Evolutionary conservation across 768 basidiomycete genomes (phyloP).

Genomic region (Lactifluus pinguis): DNA sequence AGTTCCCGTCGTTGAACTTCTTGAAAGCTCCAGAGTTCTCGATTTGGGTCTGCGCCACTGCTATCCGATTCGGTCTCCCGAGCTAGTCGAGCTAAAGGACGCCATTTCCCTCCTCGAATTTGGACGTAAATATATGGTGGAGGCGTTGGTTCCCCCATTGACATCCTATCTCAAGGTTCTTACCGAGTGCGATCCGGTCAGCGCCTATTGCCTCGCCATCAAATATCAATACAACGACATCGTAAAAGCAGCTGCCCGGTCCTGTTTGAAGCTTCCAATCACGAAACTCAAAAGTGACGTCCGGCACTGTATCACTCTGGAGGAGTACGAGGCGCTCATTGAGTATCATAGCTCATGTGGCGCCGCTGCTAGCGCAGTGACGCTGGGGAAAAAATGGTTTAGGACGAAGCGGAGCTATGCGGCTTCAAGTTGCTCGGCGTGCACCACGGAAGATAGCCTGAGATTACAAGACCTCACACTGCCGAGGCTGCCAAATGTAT

Average conservation of each 20-base stretch:
- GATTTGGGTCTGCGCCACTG: slow-evolving; percentile 8
- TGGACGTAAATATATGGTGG: slow-evolving; percentile 12
- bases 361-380: slow-evolving; percentile 1
- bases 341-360: slow-evolving; percentile 3
- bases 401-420: too few relatives aligned
- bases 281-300: not conserved
- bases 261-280: not conserved
- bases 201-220: slow-evolving; percentile 3
- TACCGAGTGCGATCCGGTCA: slow-evolving; percentile 6
- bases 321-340: slow-evolving; percentile 3
- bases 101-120: slow-evolving; percentile 6
- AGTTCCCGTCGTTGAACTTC: not conserved
- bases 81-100: not conserved
- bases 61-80: slow-evolving; percentile 5
- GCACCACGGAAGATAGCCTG: not conserved
- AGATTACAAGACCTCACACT: too few relatives aligned
- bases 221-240: not conserved
- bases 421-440: not conserved
- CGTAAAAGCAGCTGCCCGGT: not conserved
- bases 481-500: too few relatives aligned
- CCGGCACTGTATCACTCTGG: not conserved
- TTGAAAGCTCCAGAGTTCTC: slow-evolving; percentile 2
- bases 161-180: not conserved
- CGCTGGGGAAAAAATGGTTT: not conserved
- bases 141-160: not conserved